Conservation (phyloP, 208 protist genomes). For the Angomonas ambiguus region DNA sequence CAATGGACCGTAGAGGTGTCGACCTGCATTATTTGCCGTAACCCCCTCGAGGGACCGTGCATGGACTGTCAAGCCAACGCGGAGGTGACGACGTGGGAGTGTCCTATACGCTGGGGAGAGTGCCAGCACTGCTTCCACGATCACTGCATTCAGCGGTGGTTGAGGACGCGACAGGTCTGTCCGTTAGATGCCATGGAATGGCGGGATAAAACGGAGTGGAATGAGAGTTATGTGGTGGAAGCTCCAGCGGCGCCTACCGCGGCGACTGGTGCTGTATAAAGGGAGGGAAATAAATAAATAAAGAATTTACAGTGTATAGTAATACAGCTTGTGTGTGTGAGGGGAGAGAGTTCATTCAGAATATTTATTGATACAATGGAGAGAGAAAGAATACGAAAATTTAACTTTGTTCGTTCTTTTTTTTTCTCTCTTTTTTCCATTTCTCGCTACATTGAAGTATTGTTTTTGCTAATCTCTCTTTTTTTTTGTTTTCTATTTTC, state of each 20-base stretch:
- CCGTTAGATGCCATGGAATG: constrained; percentile 95
- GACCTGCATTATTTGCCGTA: constrained; percentile 97
- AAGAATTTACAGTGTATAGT: too few species aligned
- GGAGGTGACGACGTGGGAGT: constrained; percentile 51
- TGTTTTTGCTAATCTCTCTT: not conserved
- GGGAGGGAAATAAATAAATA: too few species aligned
- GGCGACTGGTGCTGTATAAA: not conserved
- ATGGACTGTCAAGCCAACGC: constrained; percentile 95
- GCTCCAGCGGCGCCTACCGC: not conserved
- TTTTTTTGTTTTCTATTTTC: too few species aligned
- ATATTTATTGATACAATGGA: too few species aligned
- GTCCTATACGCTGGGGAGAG: constrained; percentile 96
- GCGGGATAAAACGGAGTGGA: constrained; percentile 83
- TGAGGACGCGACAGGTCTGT: constrained; percentile 96
- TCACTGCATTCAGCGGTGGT: constrained; percentile 98
- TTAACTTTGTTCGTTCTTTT: too few species aligned
- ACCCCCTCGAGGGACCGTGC: constrained; percentile 97
- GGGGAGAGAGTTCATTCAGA: not conserved
- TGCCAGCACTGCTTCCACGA: constrained; percentile 99
- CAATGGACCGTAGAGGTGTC: constrained; percentile 95
- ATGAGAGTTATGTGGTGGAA: constrained; percentile 10
- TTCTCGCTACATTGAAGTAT: not conserved
- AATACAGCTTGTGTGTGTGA: not conserved
- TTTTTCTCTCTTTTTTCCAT: not conserved
- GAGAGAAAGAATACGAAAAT: too few species aligned